Conservation (phyloP, 2,329 filamentous ascomycete genomes). For the Metarhizium anisopliae region DNA sequence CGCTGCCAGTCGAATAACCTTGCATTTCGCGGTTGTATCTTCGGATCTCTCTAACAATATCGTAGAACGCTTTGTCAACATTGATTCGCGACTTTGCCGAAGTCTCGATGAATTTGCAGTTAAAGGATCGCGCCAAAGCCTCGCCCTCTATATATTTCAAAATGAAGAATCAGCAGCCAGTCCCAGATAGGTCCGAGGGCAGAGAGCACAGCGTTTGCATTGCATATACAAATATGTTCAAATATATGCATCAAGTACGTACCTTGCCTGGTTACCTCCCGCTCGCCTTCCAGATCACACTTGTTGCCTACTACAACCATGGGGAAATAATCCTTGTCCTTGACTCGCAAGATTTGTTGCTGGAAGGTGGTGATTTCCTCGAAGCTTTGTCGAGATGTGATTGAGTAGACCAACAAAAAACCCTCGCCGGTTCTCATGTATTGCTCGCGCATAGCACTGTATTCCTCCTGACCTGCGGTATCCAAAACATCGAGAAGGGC, state of each 20-base stretch:
- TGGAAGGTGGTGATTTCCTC: conserved; percentile 98
- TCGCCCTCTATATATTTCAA: conserved; percentile 63
- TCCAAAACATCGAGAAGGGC: conserved; percentile 96
- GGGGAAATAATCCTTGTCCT: conserved; percentile 99
- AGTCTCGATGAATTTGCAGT: conserved; percentile 98
- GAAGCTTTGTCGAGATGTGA: conserved; percentile 93
- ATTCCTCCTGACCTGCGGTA: conserved; percentile 97
- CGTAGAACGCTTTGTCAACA: conserved; percentile 97
- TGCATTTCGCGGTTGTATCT: conserved; percentile 98
- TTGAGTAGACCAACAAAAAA: conserved; percentile 95
- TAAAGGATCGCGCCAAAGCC: conserved; percentile 74
- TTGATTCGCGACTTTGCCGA: conserved; percentile 98
- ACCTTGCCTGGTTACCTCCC: conserved; percentile 90
- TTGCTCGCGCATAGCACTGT: conserved; percentile 98
- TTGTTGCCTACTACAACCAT: conserved; percentile 99
- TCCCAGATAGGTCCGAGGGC: not conserved
- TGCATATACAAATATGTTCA: no score
- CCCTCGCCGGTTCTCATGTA: conserved; percentile 99
- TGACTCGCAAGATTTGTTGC: conserved; percentile 95
- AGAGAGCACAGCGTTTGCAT: not conserved
- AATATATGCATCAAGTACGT: conserved; percentile 21
- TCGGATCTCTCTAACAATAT: conserved; percentile 94
- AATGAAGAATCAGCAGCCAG: conserved; percentile 1
- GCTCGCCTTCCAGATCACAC: conserved; percentile 91
- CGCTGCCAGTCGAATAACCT: conserved; percentile 66